phyloP scores from a whole-genome alignment of 371 early-diverging fungal genomes.

The Mucor mucedo region DNA sequence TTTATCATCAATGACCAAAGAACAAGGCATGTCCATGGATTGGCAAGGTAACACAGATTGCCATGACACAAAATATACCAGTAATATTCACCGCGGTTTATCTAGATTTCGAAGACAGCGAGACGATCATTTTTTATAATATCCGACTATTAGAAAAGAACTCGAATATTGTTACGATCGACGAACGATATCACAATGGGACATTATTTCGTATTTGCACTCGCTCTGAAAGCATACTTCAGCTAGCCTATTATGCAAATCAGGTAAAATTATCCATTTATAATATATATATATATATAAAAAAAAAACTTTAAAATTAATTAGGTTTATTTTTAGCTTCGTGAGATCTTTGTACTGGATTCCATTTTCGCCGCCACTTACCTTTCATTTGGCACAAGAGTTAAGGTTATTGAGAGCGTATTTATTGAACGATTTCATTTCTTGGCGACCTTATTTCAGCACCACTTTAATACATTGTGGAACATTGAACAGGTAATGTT shows the following conservation, averaged over 20 bases:
- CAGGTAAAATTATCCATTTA: constrained; percentile 21
- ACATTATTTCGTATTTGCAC: constrained; percentile 24
- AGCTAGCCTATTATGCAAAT: constrained; percentile 39
- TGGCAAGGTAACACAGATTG: constrained; percentile 34
- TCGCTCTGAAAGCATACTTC: constrained; percentile 31
- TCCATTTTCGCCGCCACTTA: constrained; percentile 34
- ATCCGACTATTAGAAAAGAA: constrained; percentile 31
- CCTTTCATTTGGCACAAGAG: constrained; percentile 26
- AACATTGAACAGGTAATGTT: constrained; percentile 22
- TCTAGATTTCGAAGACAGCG: constrained; percentile 32
- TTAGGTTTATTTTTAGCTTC: constrained; percentile 19
- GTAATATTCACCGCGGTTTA: constrained; percentile 3
- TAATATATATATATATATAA: neutral
- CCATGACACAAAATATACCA: neutral
- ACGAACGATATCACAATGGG: constrained; percentile 19
- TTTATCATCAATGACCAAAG: constrained; percentile 7
- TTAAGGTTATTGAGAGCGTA: constrained; percentile 5
- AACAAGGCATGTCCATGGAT: constrained; percentile 27
- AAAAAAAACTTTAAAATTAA: neutral
- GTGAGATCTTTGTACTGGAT: constrained; percentile 34
- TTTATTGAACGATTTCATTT: constrained; percentile 33
- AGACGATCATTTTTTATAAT: constrained; percentile 32
- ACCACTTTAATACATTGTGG: constrained; percentile 24
- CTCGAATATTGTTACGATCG: constrained; percentile 29
- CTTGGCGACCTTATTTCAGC: constrained; percentile 31